A percentile compares a stretch with the other conserved stretches of the same genome.
phyloP scores from a whole-genome alignment of 352 stramenopile species.

The Chrysophaeum taylorii region DNA sequence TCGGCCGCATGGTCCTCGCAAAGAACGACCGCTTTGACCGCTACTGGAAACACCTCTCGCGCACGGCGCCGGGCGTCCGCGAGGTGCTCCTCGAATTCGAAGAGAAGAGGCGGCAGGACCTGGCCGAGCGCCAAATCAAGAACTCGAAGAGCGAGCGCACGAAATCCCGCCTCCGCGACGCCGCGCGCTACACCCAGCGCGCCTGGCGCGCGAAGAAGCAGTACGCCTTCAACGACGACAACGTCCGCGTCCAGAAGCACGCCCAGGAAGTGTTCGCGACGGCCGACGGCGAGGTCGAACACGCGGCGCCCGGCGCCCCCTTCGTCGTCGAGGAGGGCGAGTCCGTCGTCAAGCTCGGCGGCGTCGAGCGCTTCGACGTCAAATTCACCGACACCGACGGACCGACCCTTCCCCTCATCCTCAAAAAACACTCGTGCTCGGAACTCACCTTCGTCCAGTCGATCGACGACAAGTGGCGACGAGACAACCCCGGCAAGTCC shows the following conservation, averaged over 20 bases:
- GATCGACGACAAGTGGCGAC: not conserved
- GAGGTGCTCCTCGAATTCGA: not conserved
- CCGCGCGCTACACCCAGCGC: constrained; percentile 14
- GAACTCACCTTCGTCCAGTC: not conserved
- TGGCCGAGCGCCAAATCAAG: not conserved
- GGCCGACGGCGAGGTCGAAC: constrained; percentile 18
- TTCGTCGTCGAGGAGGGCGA: constrained; percentile 25
- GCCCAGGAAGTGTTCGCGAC: constrained; percentile 28
- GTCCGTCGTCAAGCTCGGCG: constrained; percentile 21
- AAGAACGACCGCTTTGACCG: constrained; percentile 16
- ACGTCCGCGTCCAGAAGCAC: constrained; percentile 24
- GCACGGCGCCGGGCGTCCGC: not conserved
- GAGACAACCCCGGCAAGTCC: not conserved
- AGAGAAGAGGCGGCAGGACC: not conserved
- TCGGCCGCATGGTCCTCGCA: constrained; percentile 2
- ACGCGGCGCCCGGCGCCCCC: constrained; percentile 16
- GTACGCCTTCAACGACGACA: constrained; percentile 29
- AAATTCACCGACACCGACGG: constrained; percentile 1
- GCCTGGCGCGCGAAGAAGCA: constrained; percentile 25
- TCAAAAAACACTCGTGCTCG: not conserved
- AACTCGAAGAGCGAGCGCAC: constrained; percentile 15
- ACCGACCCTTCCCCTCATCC: not conserved
- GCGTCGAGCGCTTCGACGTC: constrained; percentile 14
- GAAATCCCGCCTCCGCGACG: not conserved
- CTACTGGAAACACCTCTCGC: constrained; percentile 8